Conservation (phyloP, 495 filamentous ascomycete species). For the Tuber calosporum region DNA sequence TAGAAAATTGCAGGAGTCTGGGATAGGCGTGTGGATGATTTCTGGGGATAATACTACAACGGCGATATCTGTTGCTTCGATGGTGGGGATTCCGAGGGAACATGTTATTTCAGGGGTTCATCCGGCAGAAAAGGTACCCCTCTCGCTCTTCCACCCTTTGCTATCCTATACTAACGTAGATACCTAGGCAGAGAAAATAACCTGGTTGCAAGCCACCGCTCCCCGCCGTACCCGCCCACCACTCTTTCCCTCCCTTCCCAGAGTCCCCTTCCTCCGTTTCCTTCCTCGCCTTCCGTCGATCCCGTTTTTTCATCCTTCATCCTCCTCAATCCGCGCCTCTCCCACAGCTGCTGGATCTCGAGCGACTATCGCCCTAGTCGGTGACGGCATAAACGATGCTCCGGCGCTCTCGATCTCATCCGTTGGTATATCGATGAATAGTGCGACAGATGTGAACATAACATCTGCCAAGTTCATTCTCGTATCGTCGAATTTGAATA, state of each 20-base stretch:
- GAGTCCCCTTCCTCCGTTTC: conserved; percentile 21
- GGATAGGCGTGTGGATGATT: conserved; percentile 77
- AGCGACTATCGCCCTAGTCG: conserved; percentile 51
- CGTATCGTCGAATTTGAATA: conserved; percentile 59
- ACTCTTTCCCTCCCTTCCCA: not conserved
- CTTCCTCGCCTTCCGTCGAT: conserved; percentile 69
- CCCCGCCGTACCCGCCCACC: not conserved
- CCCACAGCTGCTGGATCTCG: conserved; percentile 42
- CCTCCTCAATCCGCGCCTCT: conserved; percentile 5
- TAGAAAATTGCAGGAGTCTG: conserved; percentile 55
- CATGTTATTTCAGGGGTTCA: conserved; percentile 81
- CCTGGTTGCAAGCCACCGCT: conserved; percentile 59
- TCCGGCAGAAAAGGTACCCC: conserved; percentile 59
- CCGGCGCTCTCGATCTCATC: conserved; percentile 78
- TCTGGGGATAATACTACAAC: conserved; percentile 77
- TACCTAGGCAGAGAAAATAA: conserved; percentile 62
- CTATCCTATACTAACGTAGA: conserved; percentile 1
- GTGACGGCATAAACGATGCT: conserved; percentile 82
- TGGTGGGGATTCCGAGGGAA: conserved; percentile 61
- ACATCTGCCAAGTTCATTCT: conserved; percentile 73
- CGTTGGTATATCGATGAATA: conserved; percentile 73
- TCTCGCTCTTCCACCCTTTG: not conserved
- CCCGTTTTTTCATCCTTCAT: conserved; percentile 38
- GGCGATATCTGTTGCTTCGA: conserved; percentile 60
- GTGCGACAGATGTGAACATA: conserved; percentile 75